Base-by-base conservation (phyloP, 306 rosid species). In the Nissolia schottii region DNA sequence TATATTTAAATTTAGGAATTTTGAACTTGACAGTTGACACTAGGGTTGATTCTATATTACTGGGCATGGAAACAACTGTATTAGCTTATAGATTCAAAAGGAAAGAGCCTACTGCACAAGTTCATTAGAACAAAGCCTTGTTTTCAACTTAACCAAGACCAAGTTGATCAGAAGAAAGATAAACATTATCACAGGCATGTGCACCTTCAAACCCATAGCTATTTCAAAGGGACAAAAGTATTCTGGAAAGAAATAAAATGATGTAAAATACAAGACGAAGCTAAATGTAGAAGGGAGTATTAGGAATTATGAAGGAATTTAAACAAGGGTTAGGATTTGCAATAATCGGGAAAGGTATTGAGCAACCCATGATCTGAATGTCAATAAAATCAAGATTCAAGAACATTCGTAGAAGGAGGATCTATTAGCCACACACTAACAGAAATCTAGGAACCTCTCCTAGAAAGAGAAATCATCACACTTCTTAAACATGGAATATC, bases 71-170 rank as follows among this genome's bases (percentile, higher is more conserved):
- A 35, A 56, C 35, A 68, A 70, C n/a, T 23, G 58, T 29, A 18
- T 62, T 56, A 57, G 77, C 37, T 61, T 38, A 14, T 58, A 63
- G 34, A 73, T 79, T 54, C 70, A 37, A 24, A 14, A 8, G 37
- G 65, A 55, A 37, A 65, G 15, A 35, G 22, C 40, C 63, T 53
- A 60, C 7, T 56, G 31, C 37, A 20, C 69, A 58, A 71, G 50
- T 37, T 62, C 70, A 53, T 54, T 27, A 58, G 29, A 66, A 25
- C 50, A 37, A 70, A 18, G 29, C 61, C 55, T 60, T 61, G 29
- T 27, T 62, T 37, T 60, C 41, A 71, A 56, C 66, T 38, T 34
- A 29, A 49, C 55, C 50, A 69, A 41, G 48, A 63, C 53, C 46
- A 56, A 31, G 81, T 57, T 53, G 54, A 34, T 41, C 67, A 37